These are phyloP conservation scores for Sporothrix humicola DNA, from an alignment of 2,329 filamentous ascomycete species.

Conservation along the genomic window DNA sequence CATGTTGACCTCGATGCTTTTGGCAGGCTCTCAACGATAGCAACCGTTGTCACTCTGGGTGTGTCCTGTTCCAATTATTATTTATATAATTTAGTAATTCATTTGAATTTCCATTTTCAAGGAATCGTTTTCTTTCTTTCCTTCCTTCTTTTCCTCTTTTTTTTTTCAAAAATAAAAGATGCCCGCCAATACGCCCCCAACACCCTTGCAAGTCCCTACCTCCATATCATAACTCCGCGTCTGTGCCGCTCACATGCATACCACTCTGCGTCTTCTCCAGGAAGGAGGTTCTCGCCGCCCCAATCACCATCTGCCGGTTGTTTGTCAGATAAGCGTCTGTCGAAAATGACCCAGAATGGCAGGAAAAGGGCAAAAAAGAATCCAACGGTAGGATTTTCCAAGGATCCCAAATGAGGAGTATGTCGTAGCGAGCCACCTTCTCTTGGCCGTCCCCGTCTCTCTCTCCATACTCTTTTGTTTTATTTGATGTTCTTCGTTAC, in stretches of 20 bases:
- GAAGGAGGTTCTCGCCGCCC: not conserved
- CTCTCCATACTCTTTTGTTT: not conserved
- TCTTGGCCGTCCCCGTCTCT: slow-evolving; percentile 2
- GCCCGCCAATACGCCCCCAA: too few relatives aligned
- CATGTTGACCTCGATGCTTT: too few relatives aligned
- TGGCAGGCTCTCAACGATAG: too few relatives aligned
- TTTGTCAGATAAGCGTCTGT: slow-evolving; percentile 6
- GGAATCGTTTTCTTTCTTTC: not conserved
- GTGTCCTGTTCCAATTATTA: too few relatives aligned
- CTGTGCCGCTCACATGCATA: slow-evolving; percentile 22
- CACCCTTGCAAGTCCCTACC: not conserved
- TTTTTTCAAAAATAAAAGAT: not conserved
- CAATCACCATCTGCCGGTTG: slow-evolving; percentile 22
- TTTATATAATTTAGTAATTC: too few relatives aligned
- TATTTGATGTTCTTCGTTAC: not conserved
- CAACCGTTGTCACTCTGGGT: too few relatives aligned
- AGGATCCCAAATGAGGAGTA: slow-evolving; percentile 19
- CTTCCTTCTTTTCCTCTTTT: not conserved
- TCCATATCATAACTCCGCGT: not conserved
- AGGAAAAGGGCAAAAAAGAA: not conserved
- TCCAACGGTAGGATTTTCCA: not conserved
- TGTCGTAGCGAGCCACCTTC: slow-evolving; percentile 22
- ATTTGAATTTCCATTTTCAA: too few relatives aligned
- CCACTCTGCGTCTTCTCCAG: not conserved
- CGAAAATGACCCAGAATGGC: too few relatives aligned